phyloP scores from a whole-genome alignment of 345 rosid species.

The Mangifera indica region DNA sequence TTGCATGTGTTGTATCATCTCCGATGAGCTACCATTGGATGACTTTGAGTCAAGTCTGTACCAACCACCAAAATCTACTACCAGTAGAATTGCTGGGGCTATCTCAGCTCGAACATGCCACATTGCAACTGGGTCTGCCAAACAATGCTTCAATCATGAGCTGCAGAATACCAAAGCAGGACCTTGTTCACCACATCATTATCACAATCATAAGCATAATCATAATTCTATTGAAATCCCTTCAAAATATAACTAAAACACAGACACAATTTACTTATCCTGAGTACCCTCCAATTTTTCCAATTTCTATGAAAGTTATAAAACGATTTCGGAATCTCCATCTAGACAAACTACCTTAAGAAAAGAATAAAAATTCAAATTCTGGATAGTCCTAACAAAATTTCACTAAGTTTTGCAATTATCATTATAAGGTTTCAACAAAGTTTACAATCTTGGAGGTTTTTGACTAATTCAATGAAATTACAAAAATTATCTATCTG shows the following conservation, averaged over 20 bases:
- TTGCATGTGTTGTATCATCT: slow-evolving; percentile 72
- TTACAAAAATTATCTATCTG: too few relatives aligned
- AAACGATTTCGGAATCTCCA: too few relatives aligned
- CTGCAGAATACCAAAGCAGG: slow-evolving; percentile 19
- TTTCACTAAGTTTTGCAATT: too few relatives aligned
- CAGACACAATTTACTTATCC: neutral
- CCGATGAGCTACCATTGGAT: slow-evolving; percentile 45
- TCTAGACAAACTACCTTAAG: too few relatives aligned
- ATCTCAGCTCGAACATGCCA: slow-evolving; percentile 90
- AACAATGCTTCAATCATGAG: slow-evolving; percentile 74
- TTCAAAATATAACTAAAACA: neutral
- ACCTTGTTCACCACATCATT: slow-evolving; percentile 6
- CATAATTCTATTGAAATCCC: neutral
- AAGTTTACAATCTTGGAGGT: too few relatives aligned
- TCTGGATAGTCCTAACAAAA: too few relatives aligned
- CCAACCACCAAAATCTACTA: slow-evolving; percentile 99
- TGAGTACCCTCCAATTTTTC: neutral
- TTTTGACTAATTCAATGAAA: too few relatives aligned
- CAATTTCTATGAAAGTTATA: too few relatives aligned
- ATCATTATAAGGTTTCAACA: too few relatives aligned
- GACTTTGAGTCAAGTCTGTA: slow-evolving; percentile 75
- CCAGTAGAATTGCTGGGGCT: slow-evolving; percentile 81
- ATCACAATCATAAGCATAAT: slow-evolving; percentile 1
- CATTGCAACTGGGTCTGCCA: slow-evolving; percentile 99
- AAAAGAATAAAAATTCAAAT: too few relatives aligned